A percentile compares a stretch with the other conserved stretches of the same genome.
These are phyloP conservation scores for Tilletia horrida DNA, from an alignment of 1,284 basidiomycete genomes.

Conservation along the genomic window DNA sequence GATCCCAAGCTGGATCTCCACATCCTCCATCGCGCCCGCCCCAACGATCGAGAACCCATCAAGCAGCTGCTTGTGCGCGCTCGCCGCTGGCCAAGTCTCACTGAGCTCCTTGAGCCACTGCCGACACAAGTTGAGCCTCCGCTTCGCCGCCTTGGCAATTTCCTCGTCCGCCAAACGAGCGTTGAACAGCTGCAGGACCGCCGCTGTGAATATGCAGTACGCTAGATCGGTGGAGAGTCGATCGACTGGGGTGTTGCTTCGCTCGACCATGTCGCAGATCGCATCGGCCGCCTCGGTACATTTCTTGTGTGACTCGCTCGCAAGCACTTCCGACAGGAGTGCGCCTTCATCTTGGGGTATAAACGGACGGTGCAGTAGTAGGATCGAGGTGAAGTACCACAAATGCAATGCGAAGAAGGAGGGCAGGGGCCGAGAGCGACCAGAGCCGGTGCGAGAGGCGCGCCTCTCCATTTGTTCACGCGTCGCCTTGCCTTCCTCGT, in stretches of 20 bases:
- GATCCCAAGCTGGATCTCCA: neutral
- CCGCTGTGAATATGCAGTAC: conserved; percentile 48
- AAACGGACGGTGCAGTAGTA: conserved; percentile 44
- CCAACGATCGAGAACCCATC: conserved; percentile 45
- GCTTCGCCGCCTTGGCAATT: conserved; percentile 31
- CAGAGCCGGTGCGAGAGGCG: neutral
- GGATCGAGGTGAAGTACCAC: conserved; percentile 44
- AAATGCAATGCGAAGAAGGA: conserved; percentile 40
- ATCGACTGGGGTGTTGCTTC: conserved; percentile 36
- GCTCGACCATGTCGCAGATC: conserved; percentile 41
- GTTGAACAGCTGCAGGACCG: conserved; percentile 47
- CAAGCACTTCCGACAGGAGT: conserved; percentile 33
- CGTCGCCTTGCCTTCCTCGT: neutral
- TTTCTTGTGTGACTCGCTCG: conserved; percentile 34
- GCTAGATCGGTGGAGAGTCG: conserved; percentile 39
- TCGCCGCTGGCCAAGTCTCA: conserved; percentile 45
- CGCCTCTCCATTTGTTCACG: neutral
- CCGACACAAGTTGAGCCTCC: conserved; percentile 38
- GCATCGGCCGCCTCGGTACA: conserved; percentile 40
- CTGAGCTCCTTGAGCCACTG: conserved; percentile 43
- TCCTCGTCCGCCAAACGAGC: conserved; percentile 33
- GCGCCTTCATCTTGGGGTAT: conserved; percentile 46
- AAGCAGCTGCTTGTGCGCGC: conserved; percentile 41
- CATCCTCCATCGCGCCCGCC: conserved; percentile 27
- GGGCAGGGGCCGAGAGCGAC: conserved; percentile 27